Percentiles rank a stretch among this genome's conserved stretches.
phyloP scores from a whole-genome alignment of 1,284 basidiomycete genomes.

The Vanrija pseudolonga region DNA sequence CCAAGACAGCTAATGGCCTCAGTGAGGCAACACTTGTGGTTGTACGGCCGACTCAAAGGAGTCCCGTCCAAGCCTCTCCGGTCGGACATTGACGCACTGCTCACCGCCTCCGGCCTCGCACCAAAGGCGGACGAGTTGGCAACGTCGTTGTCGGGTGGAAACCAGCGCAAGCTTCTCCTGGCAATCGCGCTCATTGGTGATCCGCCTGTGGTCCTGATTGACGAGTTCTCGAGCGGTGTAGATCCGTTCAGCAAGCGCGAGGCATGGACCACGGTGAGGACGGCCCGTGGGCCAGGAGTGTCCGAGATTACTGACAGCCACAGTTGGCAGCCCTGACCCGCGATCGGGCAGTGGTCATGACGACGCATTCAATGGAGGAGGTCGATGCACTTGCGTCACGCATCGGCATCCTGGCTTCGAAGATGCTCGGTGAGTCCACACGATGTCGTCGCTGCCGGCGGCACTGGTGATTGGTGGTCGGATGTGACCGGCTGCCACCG shows the following conservation, averaged over 20 bases:
- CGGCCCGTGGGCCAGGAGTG: neutral
- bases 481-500: too few species aligned
- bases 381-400: slow-evolving; percentile 69
- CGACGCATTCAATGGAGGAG: slow-evolving; percentile 75
- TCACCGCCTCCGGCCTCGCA: slow-evolving; percentile 60
- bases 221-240: slow-evolving; percentile 77
- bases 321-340: slow-evolving; percentile 57
- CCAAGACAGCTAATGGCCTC: neutral
- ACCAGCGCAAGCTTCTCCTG: slow-evolving; percentile 71
- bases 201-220: slow-evolving; percentile 70
- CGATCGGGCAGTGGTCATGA: slow-evolving; percentile 43
- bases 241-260: slow-evolving; percentile 78
- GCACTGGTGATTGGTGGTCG: too few species aligned
- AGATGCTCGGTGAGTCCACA: slow-evolving; percentile 58
- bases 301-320: slow-evolving; percentile 16
- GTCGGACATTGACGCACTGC: slow-evolving; percentile 58
- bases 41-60: slow-evolving; percentile 56
- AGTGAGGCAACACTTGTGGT: slow-evolving; percentile 66
- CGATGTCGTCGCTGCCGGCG: too few species aligned
- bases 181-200: slow-evolving; percentile 77
- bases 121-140: slow-evolving; percentile 67
- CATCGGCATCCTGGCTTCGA: slow-evolving; percentile 67
- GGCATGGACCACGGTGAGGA: slow-evolving; percentile 68
- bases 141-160: slow-evolving; percentile 70
- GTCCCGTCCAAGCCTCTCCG: slow-evolving; percentile 56